These are phyloP conservation scores for Boletellus sp. DNA, from an alignment of 1,284 basidiomycete species.

Conservation along the genomic window DNA sequence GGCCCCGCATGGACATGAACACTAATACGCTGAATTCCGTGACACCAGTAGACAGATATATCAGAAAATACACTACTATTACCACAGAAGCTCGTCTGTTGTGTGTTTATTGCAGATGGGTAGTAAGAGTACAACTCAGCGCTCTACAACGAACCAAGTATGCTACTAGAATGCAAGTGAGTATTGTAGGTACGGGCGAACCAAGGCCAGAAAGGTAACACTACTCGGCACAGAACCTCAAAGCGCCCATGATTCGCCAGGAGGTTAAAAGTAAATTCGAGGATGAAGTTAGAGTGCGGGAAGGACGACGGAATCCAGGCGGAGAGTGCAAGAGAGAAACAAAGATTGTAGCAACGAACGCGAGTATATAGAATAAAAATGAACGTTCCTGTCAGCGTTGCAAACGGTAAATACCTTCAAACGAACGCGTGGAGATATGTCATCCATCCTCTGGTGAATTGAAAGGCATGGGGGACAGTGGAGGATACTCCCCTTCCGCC, in stretches of 20 bases:
- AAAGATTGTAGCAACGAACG: constrained; percentile 31
- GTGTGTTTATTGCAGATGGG: constrained; percentile 25
- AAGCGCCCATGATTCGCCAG: constrained; percentile 14
- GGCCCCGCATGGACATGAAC: constrained; percentile 48
- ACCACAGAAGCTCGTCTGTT: constrained; percentile 10
- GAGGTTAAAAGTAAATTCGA: constrained; percentile 12
- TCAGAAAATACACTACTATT: constrained; percentile 9
- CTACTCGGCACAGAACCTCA: constrained; percentile 11
- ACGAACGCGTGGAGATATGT: constrained; percentile 24
- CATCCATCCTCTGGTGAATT: constrained; percentile 49
- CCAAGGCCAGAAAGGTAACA: constrained; percentile 16
- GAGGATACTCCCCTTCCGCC: constrained; percentile 67
- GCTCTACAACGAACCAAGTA: constrained; percentile 34
- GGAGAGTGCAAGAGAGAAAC: constrained; percentile 11
- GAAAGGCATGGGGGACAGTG: constrained; percentile 71
- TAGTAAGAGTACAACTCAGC: constrained; percentile 35
- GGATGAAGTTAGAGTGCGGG: not conserved
- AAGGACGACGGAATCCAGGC: constrained; percentile 18
- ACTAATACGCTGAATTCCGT: constrained; percentile 21
- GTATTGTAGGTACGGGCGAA: constrained; percentile 29
- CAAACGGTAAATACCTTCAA: constrained; percentile 23
- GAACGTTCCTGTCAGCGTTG: constrained; percentile 23
- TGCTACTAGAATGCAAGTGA: constrained; percentile 33
- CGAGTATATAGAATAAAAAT: constrained; percentile 27
- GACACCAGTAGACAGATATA: constrained; percentile 3